Conservation (phyloP, 1,284 basidiomycete genomes). For the Testicularia cyperi region DNA sequence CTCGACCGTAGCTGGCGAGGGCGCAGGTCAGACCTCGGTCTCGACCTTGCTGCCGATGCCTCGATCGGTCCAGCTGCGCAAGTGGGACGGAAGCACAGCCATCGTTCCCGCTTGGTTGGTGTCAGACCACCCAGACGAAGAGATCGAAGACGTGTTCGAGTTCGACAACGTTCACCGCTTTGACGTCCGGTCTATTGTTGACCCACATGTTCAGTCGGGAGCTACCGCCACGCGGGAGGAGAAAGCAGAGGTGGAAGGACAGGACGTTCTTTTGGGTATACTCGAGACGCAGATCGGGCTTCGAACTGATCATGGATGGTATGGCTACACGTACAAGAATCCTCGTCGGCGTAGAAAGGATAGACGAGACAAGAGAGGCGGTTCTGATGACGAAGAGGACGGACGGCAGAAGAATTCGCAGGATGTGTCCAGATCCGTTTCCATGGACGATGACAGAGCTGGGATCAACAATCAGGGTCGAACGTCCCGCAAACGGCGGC, state of each 20-base stretch:
- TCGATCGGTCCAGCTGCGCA: slow-evolving; percentile 5
- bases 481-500: slow-evolving; percentile 1
- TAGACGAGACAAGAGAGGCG: too few species aligned
- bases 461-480: too few species aligned
- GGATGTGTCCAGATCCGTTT: too few species aligned
- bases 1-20: too few species aligned
- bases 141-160: slow-evolving; percentile 9
- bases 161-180: slow-evolving; percentile 4
- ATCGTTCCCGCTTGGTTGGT: slow-evolving; percentile 6
- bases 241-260: neutral
- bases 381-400: too few species aligned
- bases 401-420: too few species aligned
- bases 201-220: neutral
- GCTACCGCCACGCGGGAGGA: neutral
- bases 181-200: neutral
- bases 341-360: too few species aligned
- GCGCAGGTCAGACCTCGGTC: neutral
- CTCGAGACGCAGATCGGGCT: slow-evolving; percentile 13
- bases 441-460: too few species aligned
- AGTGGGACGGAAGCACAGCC: slow-evolving; percentile 13
- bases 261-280: slow-evolving; percentile 3
- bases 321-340: slow-evolving; percentile 6
- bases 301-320: slow-evolving; percentile 13
- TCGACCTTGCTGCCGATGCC: neutral
- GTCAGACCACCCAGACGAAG: neutral